Evolutionary conservation across 2,329 filamentous ascomycete genomes (phyloP).

Genomic region (Colletotrichum liriopes): DNA sequence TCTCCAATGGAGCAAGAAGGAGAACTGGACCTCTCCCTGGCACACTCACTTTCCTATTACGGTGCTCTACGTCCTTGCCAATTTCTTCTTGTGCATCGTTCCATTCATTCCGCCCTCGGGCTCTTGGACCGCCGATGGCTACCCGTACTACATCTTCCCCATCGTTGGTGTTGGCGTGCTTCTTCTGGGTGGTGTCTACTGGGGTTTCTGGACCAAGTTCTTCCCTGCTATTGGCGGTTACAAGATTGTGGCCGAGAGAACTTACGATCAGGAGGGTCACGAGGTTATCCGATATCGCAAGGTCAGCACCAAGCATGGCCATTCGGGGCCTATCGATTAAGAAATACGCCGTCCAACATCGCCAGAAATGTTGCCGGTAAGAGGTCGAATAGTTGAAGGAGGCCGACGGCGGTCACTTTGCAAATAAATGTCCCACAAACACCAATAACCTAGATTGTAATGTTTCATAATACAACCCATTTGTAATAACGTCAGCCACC

Average conservation of each 20-base stretch:
- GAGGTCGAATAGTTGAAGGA: accelerated
- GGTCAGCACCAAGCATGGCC: constrained; percentile 42
- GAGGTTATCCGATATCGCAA: constrained; percentile 61
- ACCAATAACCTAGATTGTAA: not conserved
- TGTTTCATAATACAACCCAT: not conserved
- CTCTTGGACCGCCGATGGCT: constrained; percentile 63
- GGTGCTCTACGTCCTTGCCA: constrained; percentile 65
- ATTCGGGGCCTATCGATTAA: constrained; percentile 17
- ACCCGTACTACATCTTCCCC: constrained; percentile 71
- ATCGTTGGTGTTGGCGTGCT: constrained; percentile 69
- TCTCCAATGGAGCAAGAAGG: constrained; percentile 64
- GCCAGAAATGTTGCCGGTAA: not conserved
- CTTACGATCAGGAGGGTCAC: constrained; percentile 55
- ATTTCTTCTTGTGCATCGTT: constrained; percentile 67
- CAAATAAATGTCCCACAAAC: not conserved
- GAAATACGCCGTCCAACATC: not conserved
- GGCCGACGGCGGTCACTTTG: not conserved
- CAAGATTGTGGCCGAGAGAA: constrained; percentile 62
- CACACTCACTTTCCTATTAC: constrained; percentile 64
- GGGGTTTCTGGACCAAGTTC: constrained; percentile 67
- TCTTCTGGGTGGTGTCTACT: constrained; percentile 66
- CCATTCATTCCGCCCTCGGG: constrained; percentile 70
- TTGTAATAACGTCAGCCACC: too few relatives aligned
- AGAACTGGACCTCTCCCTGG: constrained; percentile 69
- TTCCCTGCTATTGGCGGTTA: constrained; percentile 66